Conservation (phyloP, 2,329 filamentous ascomycete species). For the Dichotomopilus funicola region DNA sequence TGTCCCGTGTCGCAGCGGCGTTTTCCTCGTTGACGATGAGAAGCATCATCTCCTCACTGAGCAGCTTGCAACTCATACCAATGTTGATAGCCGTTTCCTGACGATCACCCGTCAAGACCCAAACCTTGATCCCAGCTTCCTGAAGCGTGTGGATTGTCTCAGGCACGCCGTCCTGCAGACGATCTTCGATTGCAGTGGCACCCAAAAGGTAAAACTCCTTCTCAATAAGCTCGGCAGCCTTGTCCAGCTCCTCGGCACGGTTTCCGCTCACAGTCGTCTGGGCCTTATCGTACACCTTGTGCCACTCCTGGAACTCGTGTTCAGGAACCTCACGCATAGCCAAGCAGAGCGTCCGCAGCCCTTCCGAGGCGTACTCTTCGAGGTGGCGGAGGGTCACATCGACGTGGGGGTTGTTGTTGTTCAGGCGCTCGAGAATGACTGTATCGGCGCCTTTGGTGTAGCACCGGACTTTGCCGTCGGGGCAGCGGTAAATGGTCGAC, state of each 20-base stretch:
- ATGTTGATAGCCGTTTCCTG: conserved; percentile 99
- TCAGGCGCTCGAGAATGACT: conserved; percentile 87
- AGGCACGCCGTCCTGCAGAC: conserved; percentile 91
- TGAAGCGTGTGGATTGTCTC: conserved; percentile 97
- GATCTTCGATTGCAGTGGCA: conserved; percentile 95
- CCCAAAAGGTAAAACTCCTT: conserved; percentile 85
- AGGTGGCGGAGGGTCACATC: conserved; percentile 88
- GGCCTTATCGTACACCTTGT: conserved; percentile 76
- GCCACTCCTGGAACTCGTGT: conserved; percentile 83
- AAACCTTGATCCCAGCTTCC: conserved; percentile 95
- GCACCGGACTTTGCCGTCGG: conserved; percentile 86
- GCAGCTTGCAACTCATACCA: conserved; percentile 97
- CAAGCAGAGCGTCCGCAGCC: conserved; percentile 86
- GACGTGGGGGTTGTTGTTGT: conserved; percentile 75
- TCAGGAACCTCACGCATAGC: conserved; percentile 92
- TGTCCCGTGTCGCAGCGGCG: conserved; percentile 72
- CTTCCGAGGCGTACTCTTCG: conserved; percentile 98
- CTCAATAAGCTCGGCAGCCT: conserved; percentile 93
- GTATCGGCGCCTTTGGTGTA: conserved; percentile 98
- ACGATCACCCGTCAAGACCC: conserved; percentile 94
- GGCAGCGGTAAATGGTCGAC: conserved; percentile 95
- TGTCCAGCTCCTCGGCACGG: conserved; percentile 90
- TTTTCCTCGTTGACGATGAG: conserved; percentile 92
- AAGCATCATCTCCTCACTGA: conserved; percentile 97
- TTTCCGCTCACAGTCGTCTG: conserved; percentile 87